These are phyloP conservation scores for Scleroderma bovista DNA, from an alignment of 768 basidiomycete species.

Conservation along the genomic window DNA sequence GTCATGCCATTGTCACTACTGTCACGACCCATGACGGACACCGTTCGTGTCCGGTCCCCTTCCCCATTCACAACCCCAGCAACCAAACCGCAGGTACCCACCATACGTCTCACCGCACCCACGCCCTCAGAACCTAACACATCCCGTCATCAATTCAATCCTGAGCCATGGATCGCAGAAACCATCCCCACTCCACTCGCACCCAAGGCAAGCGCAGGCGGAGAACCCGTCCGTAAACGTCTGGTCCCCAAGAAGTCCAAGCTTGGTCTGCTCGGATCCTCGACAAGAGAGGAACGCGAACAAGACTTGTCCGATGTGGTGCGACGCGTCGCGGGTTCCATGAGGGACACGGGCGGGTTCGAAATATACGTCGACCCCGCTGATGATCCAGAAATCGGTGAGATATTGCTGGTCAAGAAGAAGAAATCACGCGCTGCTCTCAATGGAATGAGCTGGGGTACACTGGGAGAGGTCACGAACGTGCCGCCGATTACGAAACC, in stretches of 20 bases:
- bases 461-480: slow-evolving; percentile 57
- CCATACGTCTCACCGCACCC: slow-evolving; percentile 66
- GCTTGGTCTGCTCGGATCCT: slow-evolving; percentile 40
- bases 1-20: slow-evolving; percentile 27
- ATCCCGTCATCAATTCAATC: slow-evolving; percentile 22
- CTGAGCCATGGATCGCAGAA: slow-evolving; percentile 17
- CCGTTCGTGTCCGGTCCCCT: slow-evolving; percentile 19
- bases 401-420: slow-evolving; percentile 73
- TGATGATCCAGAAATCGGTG: slow-evolving; percentile 59
- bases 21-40: slow-evolving; percentile 25
- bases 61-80: slow-evolving; percentile 24
- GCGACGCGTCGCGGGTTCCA: slow-evolving; percentile 38
- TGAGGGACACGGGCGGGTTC: slow-evolving; percentile 16
- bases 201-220: slow-evolving; percentile 16
- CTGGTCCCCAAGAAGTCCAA: slow-evolving; percentile 75
- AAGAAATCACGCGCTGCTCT: slow-evolving; percentile 60
- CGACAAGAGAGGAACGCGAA: slow-evolving; percentile 24
- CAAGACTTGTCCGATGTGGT: slow-evolving; percentile 59
- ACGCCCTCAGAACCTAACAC: slow-evolving; percentile 51
- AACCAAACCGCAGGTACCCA: slow-evolving; percentile 39
- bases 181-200: slow-evolving; percentile 21
- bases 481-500: slow-evolving; percentile 26
- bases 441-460: slow-evolving; percentile 54
- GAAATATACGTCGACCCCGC: slow-evolving; percentile 69
- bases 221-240: slow-evolving; percentile 33